A percentile compares a stretch with the other conserved stretches of the same genome.
phyloP scores from a whole-genome alignment of 139 green algal genomes.

The Auxenochlorella protothecoides region DNA sequence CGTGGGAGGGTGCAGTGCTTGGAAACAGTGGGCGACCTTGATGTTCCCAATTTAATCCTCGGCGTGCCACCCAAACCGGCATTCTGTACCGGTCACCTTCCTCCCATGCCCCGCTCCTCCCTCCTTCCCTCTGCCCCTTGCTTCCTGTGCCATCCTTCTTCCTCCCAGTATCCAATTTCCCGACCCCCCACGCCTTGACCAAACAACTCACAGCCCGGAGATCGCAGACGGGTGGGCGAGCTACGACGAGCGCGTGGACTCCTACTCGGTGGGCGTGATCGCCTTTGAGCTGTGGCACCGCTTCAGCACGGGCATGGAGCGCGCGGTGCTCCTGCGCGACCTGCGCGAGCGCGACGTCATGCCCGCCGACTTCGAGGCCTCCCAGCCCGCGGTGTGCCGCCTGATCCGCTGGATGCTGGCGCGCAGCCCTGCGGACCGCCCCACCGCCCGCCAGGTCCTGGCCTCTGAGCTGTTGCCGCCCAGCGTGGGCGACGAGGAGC shows the following conservation, averaged over 20 bases:
- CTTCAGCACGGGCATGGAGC: conserved; percentile 85
- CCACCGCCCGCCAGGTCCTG: conserved; percentile 63
- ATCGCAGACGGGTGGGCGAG: conserved; percentile 54
- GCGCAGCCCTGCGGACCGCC: conserved; percentile 57
- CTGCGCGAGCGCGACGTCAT: conserved; percentile 52
- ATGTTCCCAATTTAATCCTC: too few species aligned
- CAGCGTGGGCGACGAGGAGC: conserved; percentile 54
- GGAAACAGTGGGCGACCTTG: not conserved
- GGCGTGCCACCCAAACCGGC: too few species aligned
- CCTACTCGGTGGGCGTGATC: conserved; percentile 78
- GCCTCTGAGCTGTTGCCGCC: conserved; percentile 62
- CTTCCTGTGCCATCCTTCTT: not conserved
- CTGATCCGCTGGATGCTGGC: conserved; percentile 62
- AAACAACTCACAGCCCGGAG: conserved; percentile 47
- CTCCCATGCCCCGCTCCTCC: too few species aligned
- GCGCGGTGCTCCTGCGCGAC: conserved; percentile 51
- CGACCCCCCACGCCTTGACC: conserved; percentile 1
- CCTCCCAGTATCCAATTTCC: not conserved
- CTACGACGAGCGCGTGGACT: conserved; percentile 71
- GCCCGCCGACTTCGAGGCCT: conserved; percentile 49
- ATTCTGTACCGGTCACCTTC: too few species aligned
- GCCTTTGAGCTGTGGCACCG: conserved; percentile 85
- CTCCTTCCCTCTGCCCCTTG: not conserved
- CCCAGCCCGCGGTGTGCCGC: conserved; percentile 35
- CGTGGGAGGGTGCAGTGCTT: not conserved